These are phyloP conservation scores for Crataegus laevigata DNA, from an alignment of 306 rosid species.

Conservation along the genomic window DNA sequence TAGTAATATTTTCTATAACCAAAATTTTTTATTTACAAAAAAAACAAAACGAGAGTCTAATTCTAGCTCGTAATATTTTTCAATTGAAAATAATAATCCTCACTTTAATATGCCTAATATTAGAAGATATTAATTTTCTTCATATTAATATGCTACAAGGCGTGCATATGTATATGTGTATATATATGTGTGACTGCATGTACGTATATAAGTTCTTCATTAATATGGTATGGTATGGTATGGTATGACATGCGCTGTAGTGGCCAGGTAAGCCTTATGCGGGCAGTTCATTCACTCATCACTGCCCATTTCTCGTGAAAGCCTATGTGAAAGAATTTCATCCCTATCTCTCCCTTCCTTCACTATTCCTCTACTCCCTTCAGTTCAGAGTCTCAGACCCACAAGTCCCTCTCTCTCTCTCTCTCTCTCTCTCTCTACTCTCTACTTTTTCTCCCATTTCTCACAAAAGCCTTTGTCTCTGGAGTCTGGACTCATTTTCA, in stretches of 20 bases:
- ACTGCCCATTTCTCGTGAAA: conserved; percentile 66
- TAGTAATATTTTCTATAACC: not conserved
- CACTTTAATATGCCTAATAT: no score
- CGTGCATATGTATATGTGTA: no score
- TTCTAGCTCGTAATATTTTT: no score
- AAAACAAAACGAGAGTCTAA: no score
- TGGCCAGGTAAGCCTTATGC: not conserved
- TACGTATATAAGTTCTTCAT: not conserved
- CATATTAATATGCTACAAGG: no score
- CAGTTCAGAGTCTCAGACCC: conserved; percentile 27
- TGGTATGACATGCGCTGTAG: not conserved
- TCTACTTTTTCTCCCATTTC: not conserved
- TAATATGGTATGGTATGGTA: not conserved
- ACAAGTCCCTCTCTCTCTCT: conserved; percentile 16
- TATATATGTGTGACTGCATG: no score
- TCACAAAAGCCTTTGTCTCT: conserved; percentile 16
- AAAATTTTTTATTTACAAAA: no score
- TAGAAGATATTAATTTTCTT: no score
- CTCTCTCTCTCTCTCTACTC: conserved; percentile 9
- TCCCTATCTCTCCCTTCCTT: conserved; percentile 2
- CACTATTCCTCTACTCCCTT: not conserved
- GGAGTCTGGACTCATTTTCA: conserved; percentile 25
- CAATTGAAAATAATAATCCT: no score
- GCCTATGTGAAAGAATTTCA: conserved; percentile 29
- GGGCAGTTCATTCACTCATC: conserved; percentile 38